Evolutionary conservation across 2,329 filamentous ascomycete species (phyloP).

Genomic region (Fusarium buharicum): DNA sequence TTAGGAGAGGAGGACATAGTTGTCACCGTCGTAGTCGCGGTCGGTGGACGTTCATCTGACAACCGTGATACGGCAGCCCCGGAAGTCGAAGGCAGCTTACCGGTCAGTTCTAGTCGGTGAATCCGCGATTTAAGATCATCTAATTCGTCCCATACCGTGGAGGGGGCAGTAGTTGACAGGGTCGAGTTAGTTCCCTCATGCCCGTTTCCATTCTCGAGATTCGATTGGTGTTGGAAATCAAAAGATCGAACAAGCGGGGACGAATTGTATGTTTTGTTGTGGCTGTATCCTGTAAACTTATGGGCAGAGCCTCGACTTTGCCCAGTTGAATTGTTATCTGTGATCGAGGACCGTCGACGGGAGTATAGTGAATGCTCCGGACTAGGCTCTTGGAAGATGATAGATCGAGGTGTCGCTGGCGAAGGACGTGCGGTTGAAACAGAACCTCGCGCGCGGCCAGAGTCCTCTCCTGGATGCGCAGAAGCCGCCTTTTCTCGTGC

Average conservation of each 20-base stretch:
- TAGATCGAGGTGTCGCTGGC: constrained; percentile 61
- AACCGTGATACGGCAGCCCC: constrained; percentile 79
- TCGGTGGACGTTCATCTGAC: constrained; percentile 84
- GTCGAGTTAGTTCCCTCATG: constrained; percentile 84
- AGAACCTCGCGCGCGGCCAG: constrained; percentile 48
- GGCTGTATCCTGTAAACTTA: constrained; percentile 49
- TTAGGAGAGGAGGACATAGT: constrained; percentile 92
- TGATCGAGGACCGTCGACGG: constrained; percentile 57
- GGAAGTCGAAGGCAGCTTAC: constrained; percentile 85
- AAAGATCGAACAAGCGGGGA: constrained; percentile 65
- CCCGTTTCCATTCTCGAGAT: constrained; percentile 51
- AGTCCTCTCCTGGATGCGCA: constrained; percentile 52
- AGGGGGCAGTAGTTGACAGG: constrained; percentile 86
- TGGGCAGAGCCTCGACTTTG: constrained; percentile 58
- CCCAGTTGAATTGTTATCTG: constrained; percentile 56
- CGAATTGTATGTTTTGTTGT: constrained; percentile 62
- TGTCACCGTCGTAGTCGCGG: constrained; percentile 89
- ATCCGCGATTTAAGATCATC: constrained; percentile 96
- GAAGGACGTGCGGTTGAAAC: constrained; percentile 54
- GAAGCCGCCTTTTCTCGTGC: constrained; percentile 57
- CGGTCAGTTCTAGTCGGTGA: constrained; percentile 86
- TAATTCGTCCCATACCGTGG: constrained; percentile 96
- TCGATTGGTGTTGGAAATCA: constrained; percentile 48
- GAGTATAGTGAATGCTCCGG: constrained; percentile 46
- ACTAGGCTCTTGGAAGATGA: constrained; percentile 58